Conservation (phyloP, 306 rosid genomes). For the Vigna unguiculata region DNA sequence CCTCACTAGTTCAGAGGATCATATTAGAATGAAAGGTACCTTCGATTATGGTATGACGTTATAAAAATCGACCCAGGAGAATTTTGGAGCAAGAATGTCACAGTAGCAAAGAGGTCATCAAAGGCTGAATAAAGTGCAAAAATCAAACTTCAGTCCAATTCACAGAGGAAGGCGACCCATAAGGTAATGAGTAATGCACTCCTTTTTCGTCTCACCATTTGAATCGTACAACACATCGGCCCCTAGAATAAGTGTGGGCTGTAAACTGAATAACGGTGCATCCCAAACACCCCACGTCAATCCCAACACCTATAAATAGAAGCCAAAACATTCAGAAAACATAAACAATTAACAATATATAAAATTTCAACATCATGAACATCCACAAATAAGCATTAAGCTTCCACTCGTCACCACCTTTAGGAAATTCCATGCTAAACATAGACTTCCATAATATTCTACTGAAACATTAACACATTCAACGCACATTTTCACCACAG, state of each 20-base stretch:
- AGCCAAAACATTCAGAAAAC: slow-evolving; percentile 30
- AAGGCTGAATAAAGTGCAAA: slow-evolving; percentile 61
- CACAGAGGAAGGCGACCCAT: slow-evolving; percentile 21
- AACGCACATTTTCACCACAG: slow-evolving; percentile 1
- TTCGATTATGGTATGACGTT: slow-evolving; percentile 83
- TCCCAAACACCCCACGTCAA: slow-evolving; percentile 96
- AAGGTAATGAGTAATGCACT: background rate
- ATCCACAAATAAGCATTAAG: slow-evolving; percentile 9
- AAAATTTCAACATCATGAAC: slow-evolving; percentile 4
- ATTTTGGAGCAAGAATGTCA: slow-evolving; percentile 71
- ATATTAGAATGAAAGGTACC: slow-evolving; percentile 53
- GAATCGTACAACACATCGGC: slow-evolving; percentile 90
- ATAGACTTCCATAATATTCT: slow-evolving; percentile 1
- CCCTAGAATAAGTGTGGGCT: slow-evolving; percentile 77
- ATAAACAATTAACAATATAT: slow-evolving; percentile 7
- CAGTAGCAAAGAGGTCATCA: slow-evolving; percentile 86
- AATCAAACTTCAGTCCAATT: slow-evolving; percentile 48
- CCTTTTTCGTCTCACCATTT: slow-evolving; percentile 55
- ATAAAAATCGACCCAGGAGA: slow-evolving; percentile 76
- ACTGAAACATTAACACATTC: slow-evolving; percentile 12
- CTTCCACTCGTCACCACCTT: background rate
- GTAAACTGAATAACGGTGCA: slow-evolving; percentile 67
- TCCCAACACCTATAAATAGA: slow-evolving; percentile 65
- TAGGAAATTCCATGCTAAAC: slow-evolving; percentile 16
- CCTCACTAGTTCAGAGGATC: slow-evolving; percentile 33